phyloP scores from a whole-genome alignment of 495 filamentous ascomycete species.

The Staphylotrichum longicolle region DNA sequence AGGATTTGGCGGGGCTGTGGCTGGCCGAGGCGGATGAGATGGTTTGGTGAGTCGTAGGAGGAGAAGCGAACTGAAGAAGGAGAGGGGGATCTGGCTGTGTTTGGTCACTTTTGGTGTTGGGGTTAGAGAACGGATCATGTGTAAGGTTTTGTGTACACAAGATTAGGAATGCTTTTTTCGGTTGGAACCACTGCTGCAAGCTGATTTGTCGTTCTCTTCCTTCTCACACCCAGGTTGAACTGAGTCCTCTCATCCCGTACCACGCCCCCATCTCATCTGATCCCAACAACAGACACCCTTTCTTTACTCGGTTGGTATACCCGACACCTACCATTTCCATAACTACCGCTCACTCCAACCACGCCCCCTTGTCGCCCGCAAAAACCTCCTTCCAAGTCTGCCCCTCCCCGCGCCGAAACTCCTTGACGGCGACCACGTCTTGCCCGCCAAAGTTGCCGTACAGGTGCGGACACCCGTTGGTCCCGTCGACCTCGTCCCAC shows the following conservation, averaged over 20 bases:
- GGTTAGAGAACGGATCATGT: not conserved
- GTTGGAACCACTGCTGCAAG: not conserved
- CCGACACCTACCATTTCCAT: not conserved
- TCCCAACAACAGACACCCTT: not conserved
- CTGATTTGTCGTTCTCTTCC: not conserved
- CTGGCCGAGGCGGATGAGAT: slow-evolving; percentile 51
- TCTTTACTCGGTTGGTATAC: not conserved
- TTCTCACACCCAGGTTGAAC: not conserved
- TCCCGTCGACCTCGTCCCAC: slow-evolving; percentile 43
- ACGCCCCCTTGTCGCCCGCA: slow-evolving; percentile 24
- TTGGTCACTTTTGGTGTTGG: slow-evolving; percentile 1
- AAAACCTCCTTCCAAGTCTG: slow-evolving; percentile 41
- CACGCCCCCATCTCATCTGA: no score
- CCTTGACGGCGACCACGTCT: slow-evolving; percentile 36
- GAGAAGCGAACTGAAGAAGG: not conserved
- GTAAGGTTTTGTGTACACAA: not conserved
- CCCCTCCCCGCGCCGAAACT: slow-evolving; percentile 34
- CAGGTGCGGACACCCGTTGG: slow-evolving; percentile 46
- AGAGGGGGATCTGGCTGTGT: not conserved
- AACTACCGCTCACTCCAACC: slow-evolving; percentile 23
- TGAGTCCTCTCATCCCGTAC: no score
- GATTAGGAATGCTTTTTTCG: not conserved
- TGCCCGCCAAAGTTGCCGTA: slow-evolving; percentile 48
- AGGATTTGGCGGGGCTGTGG: slow-evolving; percentile 65
- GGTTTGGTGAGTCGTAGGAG: slow-evolving; percentile 26